A percentile compares a stretch with the other conserved stretches of the same genome.
Conservation (phyloP, 2,329 filamentous ascomycete genomes). For the Ambrosiella cleistominuta region DNA sequence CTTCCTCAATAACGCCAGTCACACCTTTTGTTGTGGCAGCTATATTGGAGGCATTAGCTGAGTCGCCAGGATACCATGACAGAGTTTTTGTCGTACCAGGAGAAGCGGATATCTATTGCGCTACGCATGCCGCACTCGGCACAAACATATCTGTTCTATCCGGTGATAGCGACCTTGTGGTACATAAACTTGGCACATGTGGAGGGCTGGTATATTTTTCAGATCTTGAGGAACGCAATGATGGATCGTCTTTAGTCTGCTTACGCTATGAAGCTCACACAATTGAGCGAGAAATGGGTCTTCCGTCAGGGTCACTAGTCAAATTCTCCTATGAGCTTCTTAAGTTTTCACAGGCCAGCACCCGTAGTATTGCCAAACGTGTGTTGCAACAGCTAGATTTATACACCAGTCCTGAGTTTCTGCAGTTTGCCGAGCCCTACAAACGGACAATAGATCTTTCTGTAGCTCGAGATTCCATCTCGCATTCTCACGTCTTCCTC, state of each 20-base stretch:
- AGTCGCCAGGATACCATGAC: conserved; percentile 24
- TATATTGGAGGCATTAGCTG: conserved; percentile 51
- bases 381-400: background rate
- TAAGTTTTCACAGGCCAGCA: conserved; percentile 5
- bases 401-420: background rate
- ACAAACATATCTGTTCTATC: conserved; percentile 47
- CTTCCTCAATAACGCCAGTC: conserved; percentile 17
- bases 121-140: conserved; percentile 35
- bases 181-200: conserved; percentile 52
- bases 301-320: conserved; percentile 16
- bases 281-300: conserved; percentile 26
- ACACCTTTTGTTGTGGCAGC: conserved; percentile 54
- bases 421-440: conserved; percentile 3
- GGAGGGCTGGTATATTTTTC: conserved; percentile 45
- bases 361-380: conserved; percentile 13
- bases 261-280: conserved; percentile 19
- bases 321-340: conserved; percentile 20
- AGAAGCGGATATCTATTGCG: conserved; percentile 74
- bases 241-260: conserved; percentile 13
- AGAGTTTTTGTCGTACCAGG: conserved; percentile 50
- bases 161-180: conserved; percentile 71
- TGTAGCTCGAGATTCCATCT: background rate
- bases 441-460: background rate
- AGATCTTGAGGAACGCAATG: conserved; percentile 15
- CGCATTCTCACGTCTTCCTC: conserved; percentile 13